Evolutionary conservation across 495 filamentous ascomycete species (phyloP).

Genomic region (Aspergillus campestris): DNA sequence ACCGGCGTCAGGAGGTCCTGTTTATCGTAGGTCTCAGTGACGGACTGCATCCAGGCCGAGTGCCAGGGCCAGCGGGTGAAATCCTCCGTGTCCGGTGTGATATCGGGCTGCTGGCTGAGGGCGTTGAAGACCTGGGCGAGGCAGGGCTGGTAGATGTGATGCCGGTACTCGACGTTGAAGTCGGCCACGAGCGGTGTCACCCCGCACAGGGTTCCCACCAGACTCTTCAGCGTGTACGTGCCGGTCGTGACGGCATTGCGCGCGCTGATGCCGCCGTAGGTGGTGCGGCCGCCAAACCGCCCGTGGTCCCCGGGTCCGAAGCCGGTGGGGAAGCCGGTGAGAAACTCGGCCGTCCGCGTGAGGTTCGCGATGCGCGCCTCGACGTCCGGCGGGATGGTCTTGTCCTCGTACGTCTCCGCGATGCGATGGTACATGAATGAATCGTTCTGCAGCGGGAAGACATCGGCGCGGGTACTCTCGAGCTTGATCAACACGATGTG

Average conservation of each 20-base stretch:
- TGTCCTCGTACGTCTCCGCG: conserved; percentile 15
- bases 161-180: conserved; percentile 22
- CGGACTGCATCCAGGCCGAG: conserved; percentile 31
- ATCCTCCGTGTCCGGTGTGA: conserved; percentile 23
- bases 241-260: conserved; percentile 18
- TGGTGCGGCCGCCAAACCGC: not conserved
- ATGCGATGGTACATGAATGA: conserved; percentile 16
- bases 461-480: conserved; percentile 36
- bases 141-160: conserved; percentile 37
- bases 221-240: conserved; percentile 26
- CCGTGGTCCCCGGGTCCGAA: conserved; percentile 6
- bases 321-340: conserved; percentile 17
- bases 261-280: conserved; percentile 22
- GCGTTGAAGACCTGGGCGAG: conserved; percentile 29
- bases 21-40: conserved; percentile 28
- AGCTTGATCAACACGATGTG: conserved; percentile 35
- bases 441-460: conserved; percentile 34
- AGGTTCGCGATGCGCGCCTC: conserved; percentile 21
- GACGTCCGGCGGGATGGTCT: conserved; percentile 16
- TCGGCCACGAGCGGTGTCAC: conserved; percentile 25
- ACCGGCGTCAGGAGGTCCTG: conserved; percentile 19
- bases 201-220: conserved; percentile 23
- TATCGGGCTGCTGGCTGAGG: conserved; percentile 26
- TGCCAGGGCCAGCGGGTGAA: conserved; percentile 25
- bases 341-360: conserved; percentile 19